Evolutionary conservation across 495 filamentous ascomycete species (phyloP).

Genomic region (Penicillium salamii): DNA sequence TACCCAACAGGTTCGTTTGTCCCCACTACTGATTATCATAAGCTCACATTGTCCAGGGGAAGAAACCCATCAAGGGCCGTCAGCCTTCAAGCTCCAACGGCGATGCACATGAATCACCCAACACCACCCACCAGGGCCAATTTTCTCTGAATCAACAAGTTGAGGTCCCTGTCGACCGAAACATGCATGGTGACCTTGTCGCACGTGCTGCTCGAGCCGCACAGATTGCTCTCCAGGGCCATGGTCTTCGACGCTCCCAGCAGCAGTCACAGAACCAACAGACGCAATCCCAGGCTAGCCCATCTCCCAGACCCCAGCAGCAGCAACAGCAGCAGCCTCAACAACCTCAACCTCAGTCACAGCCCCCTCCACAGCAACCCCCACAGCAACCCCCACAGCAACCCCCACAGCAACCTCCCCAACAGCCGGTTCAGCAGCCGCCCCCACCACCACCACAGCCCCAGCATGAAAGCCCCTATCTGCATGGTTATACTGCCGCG

Average conservation of each 20-base stretch:
- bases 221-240: conserved; percentile 52
- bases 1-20: conserved; percentile 41
- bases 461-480: conserved; percentile 32
- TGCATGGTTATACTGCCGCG: conserved; percentile 28
- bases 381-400: conserved; percentile 32
- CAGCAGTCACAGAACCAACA: conserved; percentile 35
- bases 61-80: conserved; percentile 44
- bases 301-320: conserved; percentile 24
- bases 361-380: conserved; percentile 31
- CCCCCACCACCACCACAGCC: conserved; percentile 25
- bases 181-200: conserved; percentile 52
- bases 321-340: too few species aligned
- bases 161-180: conserved; percentile 41
- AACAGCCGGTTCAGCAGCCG: conserved; percentile 16
- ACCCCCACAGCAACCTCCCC: conserved; percentile 16
- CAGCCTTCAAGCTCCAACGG: conserved; percentile 41
- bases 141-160: conserved; percentile 44
- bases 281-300: conserved; percentile 21
- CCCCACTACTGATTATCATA: background rate
- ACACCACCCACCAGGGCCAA: conserved; percentile 43
- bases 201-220: conserved; percentile 53
- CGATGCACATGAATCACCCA: conserved; percentile 37
- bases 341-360: conserved; percentile 27
- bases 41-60: conserved; percentile 33
- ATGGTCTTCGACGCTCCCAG: conserved; percentile 42